Evolutionary conservation across 192 early-diverging fungal genomes (phyloP).

Genomic region (Coemansia sp.): DNA sequence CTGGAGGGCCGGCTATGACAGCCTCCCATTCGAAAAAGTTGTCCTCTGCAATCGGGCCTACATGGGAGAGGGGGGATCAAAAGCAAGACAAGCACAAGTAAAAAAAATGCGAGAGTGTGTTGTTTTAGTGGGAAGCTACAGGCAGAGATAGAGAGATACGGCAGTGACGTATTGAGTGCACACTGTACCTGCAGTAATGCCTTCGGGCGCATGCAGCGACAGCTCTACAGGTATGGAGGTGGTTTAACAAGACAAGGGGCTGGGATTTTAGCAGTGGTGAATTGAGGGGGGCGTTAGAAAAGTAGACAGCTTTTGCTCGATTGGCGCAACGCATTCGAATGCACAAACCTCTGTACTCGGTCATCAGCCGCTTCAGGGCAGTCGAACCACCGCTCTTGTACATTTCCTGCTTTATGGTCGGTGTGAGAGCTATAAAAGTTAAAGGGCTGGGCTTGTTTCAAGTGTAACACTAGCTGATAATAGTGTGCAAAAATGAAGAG

Average conservation of each 20-base stretch:
- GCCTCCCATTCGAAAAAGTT: conserved; percentile 58
- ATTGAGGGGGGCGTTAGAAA: background rate
- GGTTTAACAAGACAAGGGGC: background rate
- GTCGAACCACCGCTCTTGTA: conserved; percentile 67
- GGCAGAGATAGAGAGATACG: background rate
- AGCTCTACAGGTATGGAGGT: conserved; percentile 62
- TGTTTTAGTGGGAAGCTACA: no score
- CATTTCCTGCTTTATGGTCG: conserved; percentile 16
- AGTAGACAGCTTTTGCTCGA: background rate
- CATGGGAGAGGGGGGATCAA: background rate
- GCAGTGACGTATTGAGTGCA: background rate
- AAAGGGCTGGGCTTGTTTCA: background rate
- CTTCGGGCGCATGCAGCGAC: conserved; percentile 88
- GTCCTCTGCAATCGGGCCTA: conserved; percentile 80
- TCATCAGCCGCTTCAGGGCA: conserved; percentile 89
- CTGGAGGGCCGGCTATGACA: conserved; percentile 71
- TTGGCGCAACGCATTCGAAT: background rate
- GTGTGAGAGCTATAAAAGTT: conserved; percentile 1
- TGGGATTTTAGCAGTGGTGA: background rate
- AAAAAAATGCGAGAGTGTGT: no score
- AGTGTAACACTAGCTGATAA: no score
- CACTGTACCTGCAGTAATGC: conserved; percentile 80
- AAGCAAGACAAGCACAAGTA: background rate
- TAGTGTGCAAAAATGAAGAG: no score
- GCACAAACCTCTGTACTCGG: conserved; percentile 80